phyloP scores from a whole-genome alignment of 164 flowering plant species.

The Brasenia schreberi region DNA sequence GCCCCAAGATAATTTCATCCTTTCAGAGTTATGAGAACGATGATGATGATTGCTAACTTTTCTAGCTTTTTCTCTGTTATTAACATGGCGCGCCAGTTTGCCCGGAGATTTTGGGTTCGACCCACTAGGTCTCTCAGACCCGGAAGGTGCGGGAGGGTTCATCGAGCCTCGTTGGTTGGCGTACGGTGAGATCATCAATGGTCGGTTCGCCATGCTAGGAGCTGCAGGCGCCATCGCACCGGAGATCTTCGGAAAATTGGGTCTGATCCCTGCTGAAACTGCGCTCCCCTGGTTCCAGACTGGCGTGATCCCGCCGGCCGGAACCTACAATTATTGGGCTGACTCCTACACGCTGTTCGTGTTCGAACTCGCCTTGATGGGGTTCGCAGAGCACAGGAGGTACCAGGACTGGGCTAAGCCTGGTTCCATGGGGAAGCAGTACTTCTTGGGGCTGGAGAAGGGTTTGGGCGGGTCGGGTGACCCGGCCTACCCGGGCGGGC shows the following conservation, averaged over 20 bases:
- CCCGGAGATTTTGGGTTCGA: slow-evolving; percentile 94
- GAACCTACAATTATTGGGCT: slow-evolving; percentile 86
- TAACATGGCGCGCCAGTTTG: slow-evolving; percentile 27
- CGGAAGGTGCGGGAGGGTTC: slow-evolving; percentile 94
- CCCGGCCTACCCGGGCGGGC: slow-evolving; percentile 28
- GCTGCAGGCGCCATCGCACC: slow-evolving; percentile 16
- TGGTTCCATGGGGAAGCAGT: slow-evolving; percentile 82
- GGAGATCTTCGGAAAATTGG: slow-evolving; percentile 11
- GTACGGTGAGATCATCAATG: slow-evolving; percentile 87
- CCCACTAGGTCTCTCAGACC: slow-evolving; percentile 91
- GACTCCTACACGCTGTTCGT: slow-evolving; percentile 84
- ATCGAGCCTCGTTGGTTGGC: slow-evolving; percentile 92
- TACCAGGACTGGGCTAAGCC: slow-evolving; percentile 78
- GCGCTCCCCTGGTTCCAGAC: slow-evolving; percentile 95
- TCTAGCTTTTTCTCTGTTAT: neutral
- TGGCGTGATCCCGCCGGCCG: slow-evolving; percentile 85
- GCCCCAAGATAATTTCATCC: neutral
- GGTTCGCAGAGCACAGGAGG: slow-evolving; percentile 96
- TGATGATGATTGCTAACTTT: neutral
- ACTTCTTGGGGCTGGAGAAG: slow-evolving; percentile 80
- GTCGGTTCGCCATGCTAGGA: slow-evolving; percentile 85
- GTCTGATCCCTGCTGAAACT: slow-evolving; percentile 59
- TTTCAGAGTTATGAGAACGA: neutral
- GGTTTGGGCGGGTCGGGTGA: slow-evolving; percentile 53
- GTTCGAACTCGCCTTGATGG: slow-evolving; percentile 88